Conservation (phyloP, 805 yeast genomes). For the Yarrowia sp. region DNA sequence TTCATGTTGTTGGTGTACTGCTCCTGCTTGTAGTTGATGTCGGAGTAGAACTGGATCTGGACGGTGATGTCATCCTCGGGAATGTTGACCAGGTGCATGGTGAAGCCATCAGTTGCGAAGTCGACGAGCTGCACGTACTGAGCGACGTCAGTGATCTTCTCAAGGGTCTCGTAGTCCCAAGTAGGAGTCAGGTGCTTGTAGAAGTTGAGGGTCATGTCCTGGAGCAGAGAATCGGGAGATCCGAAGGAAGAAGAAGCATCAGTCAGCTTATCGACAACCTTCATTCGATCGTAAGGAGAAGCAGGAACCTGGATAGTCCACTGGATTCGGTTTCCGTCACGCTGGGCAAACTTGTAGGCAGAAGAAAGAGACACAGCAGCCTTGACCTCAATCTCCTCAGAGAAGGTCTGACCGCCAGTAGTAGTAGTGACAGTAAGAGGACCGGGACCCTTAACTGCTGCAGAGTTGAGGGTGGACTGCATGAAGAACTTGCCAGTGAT, state of each 20-base stretch:
- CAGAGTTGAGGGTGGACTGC: neutral
- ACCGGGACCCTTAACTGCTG: neutral
- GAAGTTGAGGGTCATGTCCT: neutral
- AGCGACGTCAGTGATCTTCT: neutral
- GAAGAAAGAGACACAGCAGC: neutral
- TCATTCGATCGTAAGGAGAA: neutral
- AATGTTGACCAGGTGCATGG: neutral
- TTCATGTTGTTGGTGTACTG: conserved; percentile 3
- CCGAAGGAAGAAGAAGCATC: neutral
- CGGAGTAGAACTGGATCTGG: conserved; percentile 4
- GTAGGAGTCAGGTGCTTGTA: neutral
- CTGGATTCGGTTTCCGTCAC: neutral
- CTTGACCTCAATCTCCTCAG: neutral
- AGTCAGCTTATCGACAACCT: neutral
- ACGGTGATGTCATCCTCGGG: conserved; percentile 1
- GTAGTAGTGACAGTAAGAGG: neutral
- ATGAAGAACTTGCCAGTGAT: neutral
- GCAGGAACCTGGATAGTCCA: conserved; percentile 19
- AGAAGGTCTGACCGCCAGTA: neutral
- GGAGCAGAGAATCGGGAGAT: neutral
- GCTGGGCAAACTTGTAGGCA: neutral
- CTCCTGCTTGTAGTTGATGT: neutral
- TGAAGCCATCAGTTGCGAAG: neutral
- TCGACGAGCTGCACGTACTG: neutral
- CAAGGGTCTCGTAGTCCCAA: neutral